Conservation (phyloP, 2,329 filamentous ascomycete genomes). For the Trichoderma sp. region DNA sequence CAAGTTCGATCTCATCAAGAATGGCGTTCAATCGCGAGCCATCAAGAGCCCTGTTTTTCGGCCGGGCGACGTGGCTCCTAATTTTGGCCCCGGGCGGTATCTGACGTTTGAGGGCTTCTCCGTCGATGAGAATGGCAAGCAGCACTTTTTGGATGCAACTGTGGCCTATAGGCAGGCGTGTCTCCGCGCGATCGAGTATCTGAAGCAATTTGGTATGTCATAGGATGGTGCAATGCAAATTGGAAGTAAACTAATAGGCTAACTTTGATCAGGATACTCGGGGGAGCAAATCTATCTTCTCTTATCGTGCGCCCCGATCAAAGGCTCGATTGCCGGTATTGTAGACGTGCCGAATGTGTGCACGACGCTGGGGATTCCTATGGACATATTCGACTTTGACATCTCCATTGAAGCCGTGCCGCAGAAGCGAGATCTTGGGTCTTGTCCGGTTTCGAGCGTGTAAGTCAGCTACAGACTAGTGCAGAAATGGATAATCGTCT, state of each 20-base stretch:
- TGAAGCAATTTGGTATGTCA: conserved; percentile 41
- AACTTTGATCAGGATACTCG: conserved; percentile 57
- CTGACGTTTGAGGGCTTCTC: conserved; percentile 71
- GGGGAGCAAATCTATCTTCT: conserved; percentile 84
- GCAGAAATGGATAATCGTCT: background rate
- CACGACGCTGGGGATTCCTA: conserved; percentile 83
- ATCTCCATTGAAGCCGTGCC: conserved; percentile 56
- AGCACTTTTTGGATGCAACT: conserved; percentile 85
- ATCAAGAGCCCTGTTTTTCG: conserved; percentile 86
- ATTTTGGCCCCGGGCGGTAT: conserved; percentile 75
- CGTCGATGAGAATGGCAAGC: conserved; percentile 85
- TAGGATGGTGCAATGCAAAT: background rate
- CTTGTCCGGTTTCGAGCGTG: conserved; percentile 32
- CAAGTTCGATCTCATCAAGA: conserved; percentile 86
- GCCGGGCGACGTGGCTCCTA: conserved; percentile 84
- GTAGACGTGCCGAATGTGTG: conserved; percentile 92
- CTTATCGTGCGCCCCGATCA: conserved; percentile 81
- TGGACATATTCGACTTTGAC: conserved; percentile 96
- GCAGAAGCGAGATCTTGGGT: conserved; percentile 32
- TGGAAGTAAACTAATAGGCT: background rate
- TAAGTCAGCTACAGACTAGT: conserved; percentile 2
- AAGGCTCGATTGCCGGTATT: conserved; percentile 86
- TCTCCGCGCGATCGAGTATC: conserved; percentile 54
- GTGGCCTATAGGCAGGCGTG: conserved; percentile 85
- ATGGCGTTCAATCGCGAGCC: conserved; percentile 71